Percentiles rank a stretch among this genome's conserved stretches.
These are phyloP conservation scores for Tylopilus cervinicoccineus DNA, from an alignment of 768 basidiomycete species.

Conservation along the genomic window DNA sequence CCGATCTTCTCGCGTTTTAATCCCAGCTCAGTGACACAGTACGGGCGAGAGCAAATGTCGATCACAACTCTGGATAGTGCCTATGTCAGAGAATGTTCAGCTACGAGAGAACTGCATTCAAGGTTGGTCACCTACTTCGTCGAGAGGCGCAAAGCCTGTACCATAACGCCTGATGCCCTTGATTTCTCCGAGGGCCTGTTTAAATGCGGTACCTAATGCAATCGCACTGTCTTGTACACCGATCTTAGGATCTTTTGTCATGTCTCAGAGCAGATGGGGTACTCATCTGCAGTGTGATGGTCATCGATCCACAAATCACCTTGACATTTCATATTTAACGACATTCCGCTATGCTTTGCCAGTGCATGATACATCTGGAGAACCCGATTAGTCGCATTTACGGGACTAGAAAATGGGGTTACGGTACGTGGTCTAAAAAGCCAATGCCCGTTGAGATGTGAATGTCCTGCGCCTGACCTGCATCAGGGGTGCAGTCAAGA, in stretches of 20 bases:
- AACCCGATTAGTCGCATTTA: slow-evolving; percentile 1
- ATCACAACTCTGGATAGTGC: slow-evolving; percentile 94
- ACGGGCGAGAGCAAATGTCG: slow-evolving; percentile 96
- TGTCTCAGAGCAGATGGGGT: slow-evolving; percentile 12
- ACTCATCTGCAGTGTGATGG: slow-evolving; percentile 98
- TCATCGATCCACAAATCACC: slow-evolving; percentile 98
- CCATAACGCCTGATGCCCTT: slow-evolving; percentile 94
- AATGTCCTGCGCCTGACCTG: slow-evolving; percentile 65
- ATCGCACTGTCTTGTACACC: slow-evolving; percentile 81
- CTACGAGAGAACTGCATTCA: not conserved
- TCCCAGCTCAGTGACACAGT: slow-evolving; percentile 89
- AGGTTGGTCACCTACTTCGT: slow-evolving; percentile 62
- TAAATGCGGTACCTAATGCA: slow-evolving; percentile 87
- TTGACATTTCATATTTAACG: slow-evolving; percentile 83
- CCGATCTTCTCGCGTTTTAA: slow-evolving; percentile 88
- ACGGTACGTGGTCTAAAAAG: slow-evolving; percentile 91
- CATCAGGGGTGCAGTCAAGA: slow-evolving; percentile 74
- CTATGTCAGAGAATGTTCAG: slow-evolving; percentile 38
- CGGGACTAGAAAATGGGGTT: not conserved
- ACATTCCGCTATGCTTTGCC: slow-evolving; percentile 96
- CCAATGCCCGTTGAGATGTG: slow-evolving; percentile 92
- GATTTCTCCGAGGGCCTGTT: slow-evolving; percentile 90
- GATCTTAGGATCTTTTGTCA: slow-evolving; percentile 4
- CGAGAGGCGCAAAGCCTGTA: slow-evolving; percentile 93
- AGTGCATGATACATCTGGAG: slow-evolving; percentile 94